phyloP scores from a whole-genome alignment of 2,329 filamentous ascomycete genomes.

The Scytalidium lignicola region DNA sequence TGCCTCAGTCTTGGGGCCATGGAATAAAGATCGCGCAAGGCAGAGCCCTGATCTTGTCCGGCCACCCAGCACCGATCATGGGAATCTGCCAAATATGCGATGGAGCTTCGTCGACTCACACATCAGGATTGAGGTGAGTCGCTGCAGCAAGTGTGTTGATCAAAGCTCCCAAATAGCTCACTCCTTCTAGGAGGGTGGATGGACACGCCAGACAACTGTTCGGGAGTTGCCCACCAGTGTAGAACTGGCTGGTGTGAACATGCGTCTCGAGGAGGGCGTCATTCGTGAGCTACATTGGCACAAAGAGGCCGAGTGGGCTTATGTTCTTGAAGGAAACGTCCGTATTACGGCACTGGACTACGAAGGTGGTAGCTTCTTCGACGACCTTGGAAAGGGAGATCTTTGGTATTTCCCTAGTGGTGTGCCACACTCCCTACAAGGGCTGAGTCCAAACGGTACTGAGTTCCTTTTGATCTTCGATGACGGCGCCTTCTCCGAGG shows the following conservation, averaged over 20 bases:
- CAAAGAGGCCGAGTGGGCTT: slow-evolving; percentile 75
- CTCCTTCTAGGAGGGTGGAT: slow-evolving; percentile 59
- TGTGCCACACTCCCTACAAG: slow-evolving; percentile 72
- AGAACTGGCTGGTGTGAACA: slow-evolving; percentile 74
- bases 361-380: slow-evolving; percentile 71
- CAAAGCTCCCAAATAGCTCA: slow-evolving; percentile 13
- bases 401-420: slow-evolving; percentile 79
- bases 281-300: slow-evolving; percentile 79
- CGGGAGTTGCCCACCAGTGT: slow-evolving; percentile 59
- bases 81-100: slow-evolving; percentile 64
- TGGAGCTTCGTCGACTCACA: slow-evolving; percentile 67
- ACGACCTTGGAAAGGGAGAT: slow-evolving; percentile 71
- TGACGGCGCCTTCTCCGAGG: slow-evolving; percentile 53
- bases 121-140: slow-evolving; percentile 53
- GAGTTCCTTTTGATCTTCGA: slow-evolving; percentile 62
- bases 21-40: slow-evolving; percentile 61
- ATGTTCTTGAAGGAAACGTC: slow-evolving; percentile 65
- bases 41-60: slow-evolving; percentile 69
- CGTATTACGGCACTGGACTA: slow-evolving; percentile 70
- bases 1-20: slow-evolving; percentile 62
- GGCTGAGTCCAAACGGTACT: slow-evolving; percentile 59
- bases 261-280: slow-evolving; percentile 67
- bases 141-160: neutral
- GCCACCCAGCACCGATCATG: slow-evolving; percentile 68
- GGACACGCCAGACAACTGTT: slow-evolving; percentile 69